Percentiles rank a stretch among this genome's conserved stretches.
Evolutionary conservation across 306 rosid species (phyloP).

Genomic region (Rosa rugosa): DNA sequence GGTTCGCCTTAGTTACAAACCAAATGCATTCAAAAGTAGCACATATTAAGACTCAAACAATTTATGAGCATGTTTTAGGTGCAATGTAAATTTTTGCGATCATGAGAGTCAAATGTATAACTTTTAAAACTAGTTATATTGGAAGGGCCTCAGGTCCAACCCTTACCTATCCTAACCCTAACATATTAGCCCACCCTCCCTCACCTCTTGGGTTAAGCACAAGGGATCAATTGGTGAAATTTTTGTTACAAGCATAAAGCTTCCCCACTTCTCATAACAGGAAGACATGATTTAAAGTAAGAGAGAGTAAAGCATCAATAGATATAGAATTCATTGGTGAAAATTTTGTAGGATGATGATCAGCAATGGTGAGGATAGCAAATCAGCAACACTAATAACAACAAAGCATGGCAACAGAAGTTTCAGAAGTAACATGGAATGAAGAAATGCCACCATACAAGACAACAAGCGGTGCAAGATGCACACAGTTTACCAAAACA

Average conservation of each 20-base stretch:
- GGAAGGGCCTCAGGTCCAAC: neutral
- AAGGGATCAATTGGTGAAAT: neutral
- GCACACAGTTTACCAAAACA: neutral
- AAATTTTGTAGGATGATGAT: neutral
- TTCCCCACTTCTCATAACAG: neutral
- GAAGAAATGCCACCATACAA: slow-evolving; percentile 4
- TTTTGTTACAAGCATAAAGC: neutral
- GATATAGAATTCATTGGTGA: neutral
- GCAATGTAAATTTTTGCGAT: neutral
- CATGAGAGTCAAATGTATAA: neutral
- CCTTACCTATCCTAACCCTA: neutral
- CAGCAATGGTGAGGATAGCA: neutral
- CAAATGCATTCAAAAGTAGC: neutral
- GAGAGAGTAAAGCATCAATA: neutral
- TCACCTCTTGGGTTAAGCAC: neutral
- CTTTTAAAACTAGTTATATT: neutral
- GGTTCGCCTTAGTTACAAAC: neutral
- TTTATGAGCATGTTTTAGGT: neutral
- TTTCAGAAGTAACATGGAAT: neutral
- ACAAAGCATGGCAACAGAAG: neutral
- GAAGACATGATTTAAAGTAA: neutral
- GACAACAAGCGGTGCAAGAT: neutral
- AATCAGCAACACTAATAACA: neutral
- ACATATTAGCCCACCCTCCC: neutral
- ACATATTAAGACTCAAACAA: neutral